These are phyloP conservation scores for Cyclocybe cylindracea DNA, from an alignment of 768 basidiomycete species.

Conservation along the genomic window DNA sequence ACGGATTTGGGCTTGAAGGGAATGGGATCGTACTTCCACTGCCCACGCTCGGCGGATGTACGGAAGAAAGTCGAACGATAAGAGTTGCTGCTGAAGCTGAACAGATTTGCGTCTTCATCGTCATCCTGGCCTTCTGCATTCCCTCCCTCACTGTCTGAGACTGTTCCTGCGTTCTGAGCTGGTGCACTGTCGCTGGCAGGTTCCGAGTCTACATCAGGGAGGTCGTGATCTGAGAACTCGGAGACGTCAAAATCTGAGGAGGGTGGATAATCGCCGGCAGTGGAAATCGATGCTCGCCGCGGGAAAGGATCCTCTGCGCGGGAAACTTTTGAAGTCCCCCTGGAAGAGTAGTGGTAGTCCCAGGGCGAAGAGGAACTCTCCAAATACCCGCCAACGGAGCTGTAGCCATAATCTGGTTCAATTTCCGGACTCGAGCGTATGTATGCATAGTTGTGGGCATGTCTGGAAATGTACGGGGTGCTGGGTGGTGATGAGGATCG, in stretches of 20 bases:
- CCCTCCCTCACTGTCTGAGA: conserved; percentile 37
- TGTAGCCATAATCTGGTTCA: conserved; percentile 21
- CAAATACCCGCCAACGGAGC: conserved; percentile 17
- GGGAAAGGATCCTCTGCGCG: conserved; percentile 24
- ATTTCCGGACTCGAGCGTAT: conserved; percentile 38
- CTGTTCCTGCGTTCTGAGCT: conserved; percentile 23
- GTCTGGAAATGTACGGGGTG: conserved; percentile 33
- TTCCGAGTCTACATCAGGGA: conserved; percentile 25
- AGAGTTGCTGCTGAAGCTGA: conserved; percentile 26
- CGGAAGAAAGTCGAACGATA: conserved; percentile 52
- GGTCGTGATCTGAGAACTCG: conserved; percentile 26
- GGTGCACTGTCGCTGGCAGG: conserved; percentile 23
- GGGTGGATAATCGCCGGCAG: conserved; percentile 25
- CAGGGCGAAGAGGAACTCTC: conserved; percentile 30
- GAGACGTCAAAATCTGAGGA: conserved; percentile 36
- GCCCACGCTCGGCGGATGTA: conserved; percentile 59
- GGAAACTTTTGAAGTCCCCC: conserved; percentile 15
- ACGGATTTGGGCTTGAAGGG: conserved; percentile 32
- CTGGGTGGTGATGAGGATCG: conserved; percentile 41
- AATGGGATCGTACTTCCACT: conserved; percentile 55
- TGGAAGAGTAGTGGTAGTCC: conserved; percentile 20
- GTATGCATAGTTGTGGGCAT: conserved; percentile 26
- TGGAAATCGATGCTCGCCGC: conserved; percentile 26
- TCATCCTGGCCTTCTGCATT: conserved; percentile 29
- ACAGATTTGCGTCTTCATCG: conserved; percentile 26